Evolutionary conservation across 2,329 filamentous ascomycete species (phyloP).

Genomic region (Gaeumannomyces sp.): DNA sequence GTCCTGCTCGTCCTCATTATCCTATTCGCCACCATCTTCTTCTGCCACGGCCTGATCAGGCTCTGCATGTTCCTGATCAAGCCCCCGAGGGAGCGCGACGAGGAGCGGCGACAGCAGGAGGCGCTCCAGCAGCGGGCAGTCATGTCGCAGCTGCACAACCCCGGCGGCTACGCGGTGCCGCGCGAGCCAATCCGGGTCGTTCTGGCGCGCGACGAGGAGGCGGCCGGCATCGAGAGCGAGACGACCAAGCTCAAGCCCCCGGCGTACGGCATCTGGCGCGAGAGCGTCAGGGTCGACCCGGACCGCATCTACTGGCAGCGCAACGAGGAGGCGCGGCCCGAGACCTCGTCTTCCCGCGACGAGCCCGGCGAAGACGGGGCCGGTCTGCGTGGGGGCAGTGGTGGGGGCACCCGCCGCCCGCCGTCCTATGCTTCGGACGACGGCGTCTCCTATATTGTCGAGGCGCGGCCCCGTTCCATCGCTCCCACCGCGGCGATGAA

Average conservation of each 20-base stretch:
- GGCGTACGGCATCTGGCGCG: conserved; percentile 79
- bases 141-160: conserved; percentile 40
- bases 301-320: conserved; percentile 77
- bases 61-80: conserved; percentile 61
- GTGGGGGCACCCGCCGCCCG: conserved; percentile 40
- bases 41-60: conserved; percentile 71
- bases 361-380: conserved; percentile 16
- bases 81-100: conserved; percentile 29
- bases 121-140: conserved; percentile 18
- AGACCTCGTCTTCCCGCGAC: conserved; percentile 17
- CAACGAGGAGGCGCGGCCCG: conserved; percentile 36
- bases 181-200: conserved; percentile 69
- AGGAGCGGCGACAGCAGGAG: conserved; percentile 22
- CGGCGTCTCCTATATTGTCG: conserved; percentile 65
- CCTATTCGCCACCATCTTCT: conserved; percentile 67
- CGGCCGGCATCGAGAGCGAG: conserved; percentile 48
- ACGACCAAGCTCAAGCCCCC: conserved; percentile 61
- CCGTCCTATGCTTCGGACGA: conserved; percentile 74
- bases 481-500: conserved; percentile 35
- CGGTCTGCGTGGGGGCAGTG: conserved; percentile 19
- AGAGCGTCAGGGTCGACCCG: conserved; percentile 76
- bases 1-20: conserved; percentile 75
- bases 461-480: conserved; percentile 56
- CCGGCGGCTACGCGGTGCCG: conserved; percentile 64
- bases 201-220: conserved; percentile 68